Evolutionary conservation across 176 grass and related monocot species (phyloP), one percentile per base, ranked within the genome.

Genomic region (Oryza coarctata): DNA sequence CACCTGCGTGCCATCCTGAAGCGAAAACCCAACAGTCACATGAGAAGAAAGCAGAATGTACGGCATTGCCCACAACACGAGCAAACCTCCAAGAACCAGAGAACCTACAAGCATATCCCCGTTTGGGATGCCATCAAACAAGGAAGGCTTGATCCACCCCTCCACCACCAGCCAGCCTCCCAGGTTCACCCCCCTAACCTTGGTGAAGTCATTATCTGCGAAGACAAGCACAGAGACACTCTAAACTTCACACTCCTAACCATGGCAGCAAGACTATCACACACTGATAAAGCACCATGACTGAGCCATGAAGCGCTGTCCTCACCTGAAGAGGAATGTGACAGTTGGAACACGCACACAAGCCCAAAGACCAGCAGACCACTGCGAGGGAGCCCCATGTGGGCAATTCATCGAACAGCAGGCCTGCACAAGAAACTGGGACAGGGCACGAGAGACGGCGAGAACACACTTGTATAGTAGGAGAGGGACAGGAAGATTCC

Each of bases 151-250:
- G 80, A 97, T 94, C 94, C 94, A 97, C 27, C 87, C 85, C 73
- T 97, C 94, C 69, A 94, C 82, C 77, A 97, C 94, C 55, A 97
- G 71, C 94, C 92, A 97, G 18, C 94, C 94, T 10, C 94, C 94
- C 76, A 97, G 82, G 82, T 90, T 94, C n/a, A 94, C 89, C 49
- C 71, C 92, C 68, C 89, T 90, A 44, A 97, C 85, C 76, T 94
- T 97, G 18, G 40, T 41, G 75, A 92, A 92, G 43, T 67, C 87
- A 74, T 80, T 62, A 45, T 80, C 87, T 94, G 81, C 47, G 12
- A 28, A 26, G 10, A 67, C 44, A 43, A 34, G 2, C n/a, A 32
- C 26, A 6, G 25, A 41, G 7, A 40, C 5, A 33, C 52, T 58
- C 52, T 58, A 58, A 58, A 23, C 2, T 7, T 58, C 22, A 5